These are phyloP conservation scores for Trichoderma afroharzianum DNA, from an alignment of 2,329 filamentous ascomycete species.

Conservation along the genomic window DNA sequence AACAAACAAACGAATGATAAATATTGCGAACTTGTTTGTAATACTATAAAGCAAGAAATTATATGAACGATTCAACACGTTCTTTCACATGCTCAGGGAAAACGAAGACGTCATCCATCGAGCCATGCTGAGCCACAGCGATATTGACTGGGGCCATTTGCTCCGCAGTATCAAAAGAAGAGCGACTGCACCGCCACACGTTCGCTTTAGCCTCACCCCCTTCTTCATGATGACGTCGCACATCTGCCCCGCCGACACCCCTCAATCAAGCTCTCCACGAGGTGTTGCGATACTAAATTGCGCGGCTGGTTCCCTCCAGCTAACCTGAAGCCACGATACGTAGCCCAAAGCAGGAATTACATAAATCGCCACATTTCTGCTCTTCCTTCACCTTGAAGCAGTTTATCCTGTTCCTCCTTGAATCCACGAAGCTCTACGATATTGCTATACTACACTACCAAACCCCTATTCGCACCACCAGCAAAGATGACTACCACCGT, in stretches of 20 bases:
- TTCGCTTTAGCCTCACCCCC: conserved; percentile 4
- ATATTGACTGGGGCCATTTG: neutral
- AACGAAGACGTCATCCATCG: neutral
- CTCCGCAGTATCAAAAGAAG: neutral
- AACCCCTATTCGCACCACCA: neutral
- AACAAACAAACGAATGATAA: too few species aligned
- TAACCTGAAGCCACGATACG: conserved; percentile 6
- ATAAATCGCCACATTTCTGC: conserved; percentile 13
- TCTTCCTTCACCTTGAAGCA: neutral
- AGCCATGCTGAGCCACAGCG: conserved; percentile 1
- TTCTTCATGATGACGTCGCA: conserved; percentile 20
- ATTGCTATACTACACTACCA: neutral
- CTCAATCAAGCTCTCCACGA: conserved; percentile 2
- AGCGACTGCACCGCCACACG: conserved; percentile 11
- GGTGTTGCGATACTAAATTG: conserved; percentile 11
- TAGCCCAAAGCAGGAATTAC: neutral
- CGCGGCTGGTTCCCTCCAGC: conserved; percentile 2
- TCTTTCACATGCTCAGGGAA: neutral
- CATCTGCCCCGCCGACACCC: conserved; percentile 18
- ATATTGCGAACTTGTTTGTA: neutral
- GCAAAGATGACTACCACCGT: conserved; percentile 51
- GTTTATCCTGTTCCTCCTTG: conserved; percentile 3
- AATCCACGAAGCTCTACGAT: neutral
- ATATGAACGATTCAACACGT: neutral
- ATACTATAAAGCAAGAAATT: neutral